These are phyloP conservation scores for Stylosanthes scabra DNA, from an alignment of 331 rosid species.

Conservation along the genomic window DNA sequence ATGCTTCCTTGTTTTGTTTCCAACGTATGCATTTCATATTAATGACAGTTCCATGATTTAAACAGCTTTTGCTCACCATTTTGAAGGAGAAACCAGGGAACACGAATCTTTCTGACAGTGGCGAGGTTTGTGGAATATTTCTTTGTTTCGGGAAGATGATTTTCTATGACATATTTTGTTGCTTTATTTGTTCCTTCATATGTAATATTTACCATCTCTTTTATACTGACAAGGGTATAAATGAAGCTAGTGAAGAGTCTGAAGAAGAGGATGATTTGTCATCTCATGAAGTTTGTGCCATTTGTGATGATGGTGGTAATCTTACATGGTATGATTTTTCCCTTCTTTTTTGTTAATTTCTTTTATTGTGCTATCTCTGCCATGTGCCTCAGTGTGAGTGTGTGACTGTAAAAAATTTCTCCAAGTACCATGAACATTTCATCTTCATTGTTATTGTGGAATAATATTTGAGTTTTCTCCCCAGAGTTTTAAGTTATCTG, in stretches of 20 bases:
- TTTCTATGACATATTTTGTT: slow-evolving; percentile 2
- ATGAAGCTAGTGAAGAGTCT: slow-evolving; percentile 53
- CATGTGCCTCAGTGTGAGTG: slow-evolving; percentile 9
- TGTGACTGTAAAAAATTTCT: background rate
- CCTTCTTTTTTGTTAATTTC: slow-evolving; percentile 9
- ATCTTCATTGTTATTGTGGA: background rate
- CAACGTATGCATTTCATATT: slow-evolving; percentile 12
- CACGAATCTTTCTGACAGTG: slow-evolving; percentile 48
- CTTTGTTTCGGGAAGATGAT: slow-evolving; percentile 1
- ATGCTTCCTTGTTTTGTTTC: slow-evolving; percentile 21
- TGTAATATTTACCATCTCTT: slow-evolving; percentile 6
- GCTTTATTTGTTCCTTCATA: slow-evolving; percentile 7
- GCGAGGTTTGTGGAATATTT: slow-evolving; percentile 56
- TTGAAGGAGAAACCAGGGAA: slow-evolving; percentile 52
- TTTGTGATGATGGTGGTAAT: slow-evolving; percentile 89
- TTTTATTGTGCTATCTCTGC: slow-evolving; percentile 11
- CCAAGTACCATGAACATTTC: background rate
- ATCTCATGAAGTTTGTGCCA: slow-evolving; percentile 74
- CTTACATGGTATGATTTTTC: slow-evolving; percentile 65
- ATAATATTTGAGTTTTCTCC: background rate
- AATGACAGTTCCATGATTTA: slow-evolving; percentile 43
- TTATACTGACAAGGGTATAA: slow-evolving; percentile 43
- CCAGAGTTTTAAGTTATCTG: background rate
- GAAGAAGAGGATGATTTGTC: slow-evolving; percentile 56
- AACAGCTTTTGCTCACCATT: slow-evolving; percentile 65